These are phyloP conservation scores for Orbilia ellipsospora DNA, from an alignment of 2,329 filamentous ascomycete species.

Conservation along the genomic window DNA sequence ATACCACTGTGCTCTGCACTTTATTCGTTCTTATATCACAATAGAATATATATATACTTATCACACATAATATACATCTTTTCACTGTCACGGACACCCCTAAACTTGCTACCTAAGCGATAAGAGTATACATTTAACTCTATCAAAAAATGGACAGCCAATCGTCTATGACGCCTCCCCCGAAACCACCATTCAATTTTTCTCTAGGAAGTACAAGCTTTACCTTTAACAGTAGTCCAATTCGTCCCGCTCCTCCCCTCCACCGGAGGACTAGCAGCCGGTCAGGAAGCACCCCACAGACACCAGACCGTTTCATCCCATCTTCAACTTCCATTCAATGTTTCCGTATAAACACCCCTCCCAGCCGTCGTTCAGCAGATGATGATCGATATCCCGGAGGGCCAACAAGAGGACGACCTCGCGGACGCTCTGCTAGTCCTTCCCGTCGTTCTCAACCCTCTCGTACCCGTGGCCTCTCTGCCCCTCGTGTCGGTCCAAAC, in stretches of 20 bases:
- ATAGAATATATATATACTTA: neutral
- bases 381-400: constrained; percentile 52
- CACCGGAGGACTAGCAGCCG: constrained; percentile 43
- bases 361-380: constrained; percentile 31
- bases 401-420: constrained; percentile 48
- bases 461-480: constrained; percentile 46
- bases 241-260: constrained; percentile 29
- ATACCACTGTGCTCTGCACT: neutral
- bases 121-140: too few species aligned
- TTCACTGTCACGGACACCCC: neutral
- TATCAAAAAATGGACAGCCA: constrained; percentile 11
- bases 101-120: too few species aligned
- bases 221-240: constrained; percentile 26
- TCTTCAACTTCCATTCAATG: constrained; percentile 57
- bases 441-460: constrained; percentile 51
- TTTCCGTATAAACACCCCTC: constrained; percentile 58
- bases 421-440: constrained; percentile 54
- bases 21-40: neutral
- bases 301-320: constrained; percentile 59
- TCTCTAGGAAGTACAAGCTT: constrained; percentile 14
- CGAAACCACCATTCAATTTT: constrained; percentile 9
- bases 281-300: constrained; percentile 42
- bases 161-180: constrained; percentile 36
- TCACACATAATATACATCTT: neutral
- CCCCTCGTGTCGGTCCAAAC: constrained; percentile 22